Evolutionary conservation across 2,329 filamentous ascomycete genomes (phyloP).

Genomic region (Alternaria triticimaculans): DNA sequence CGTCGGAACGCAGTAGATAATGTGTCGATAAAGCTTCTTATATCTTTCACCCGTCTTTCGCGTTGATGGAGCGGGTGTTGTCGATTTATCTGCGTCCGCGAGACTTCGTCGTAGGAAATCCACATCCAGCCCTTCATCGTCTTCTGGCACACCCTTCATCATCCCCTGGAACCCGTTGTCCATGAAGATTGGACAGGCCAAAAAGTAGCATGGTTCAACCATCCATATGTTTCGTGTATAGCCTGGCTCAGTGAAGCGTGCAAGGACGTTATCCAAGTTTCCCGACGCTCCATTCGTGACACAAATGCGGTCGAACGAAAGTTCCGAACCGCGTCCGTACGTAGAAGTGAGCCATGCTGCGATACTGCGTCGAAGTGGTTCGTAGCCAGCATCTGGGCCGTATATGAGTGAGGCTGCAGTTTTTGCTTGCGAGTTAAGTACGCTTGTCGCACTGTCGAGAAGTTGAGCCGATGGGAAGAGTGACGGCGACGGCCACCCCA

Average conservation of each 20-base stretch:
- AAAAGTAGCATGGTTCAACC: conserved; percentile 77
- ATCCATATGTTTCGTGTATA: conserved; percentile 75
- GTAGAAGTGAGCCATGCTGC: conserved; percentile 70
- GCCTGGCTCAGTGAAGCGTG: not conserved
- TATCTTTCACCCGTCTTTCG: conserved; percentile 63
- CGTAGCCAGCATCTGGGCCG: conserved; percentile 75
- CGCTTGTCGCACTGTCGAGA: conserved; percentile 61
- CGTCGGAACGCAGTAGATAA: conserved; percentile 85
- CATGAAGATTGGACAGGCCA: conserved; percentile 77
- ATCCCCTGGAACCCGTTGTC: conserved; percentile 74
- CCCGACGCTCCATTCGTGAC: conserved; percentile 77
- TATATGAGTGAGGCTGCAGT: conserved; percentile 71
- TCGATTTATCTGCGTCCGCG: conserved; percentile 51
- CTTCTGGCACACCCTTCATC: conserved; percentile 74
- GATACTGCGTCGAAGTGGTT: conserved; percentile 70
- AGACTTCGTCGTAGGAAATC: conserved; percentile 60
- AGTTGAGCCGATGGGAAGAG: conserved; percentile 70
- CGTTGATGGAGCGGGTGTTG: conserved; percentile 41
- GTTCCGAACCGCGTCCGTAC: conserved; percentile 56
- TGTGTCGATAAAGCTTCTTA: conserved; percentile 78
- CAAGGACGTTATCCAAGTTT: not conserved
- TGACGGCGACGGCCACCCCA: conserved; percentile 67
- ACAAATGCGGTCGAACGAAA: conserved; percentile 66
- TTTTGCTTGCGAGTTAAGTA: conserved; percentile 64
- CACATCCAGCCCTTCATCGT: conserved; percentile 75